Base-by-base conservation (phyloP, 257 asterid genomes). In the Vinca minor region DNA sequence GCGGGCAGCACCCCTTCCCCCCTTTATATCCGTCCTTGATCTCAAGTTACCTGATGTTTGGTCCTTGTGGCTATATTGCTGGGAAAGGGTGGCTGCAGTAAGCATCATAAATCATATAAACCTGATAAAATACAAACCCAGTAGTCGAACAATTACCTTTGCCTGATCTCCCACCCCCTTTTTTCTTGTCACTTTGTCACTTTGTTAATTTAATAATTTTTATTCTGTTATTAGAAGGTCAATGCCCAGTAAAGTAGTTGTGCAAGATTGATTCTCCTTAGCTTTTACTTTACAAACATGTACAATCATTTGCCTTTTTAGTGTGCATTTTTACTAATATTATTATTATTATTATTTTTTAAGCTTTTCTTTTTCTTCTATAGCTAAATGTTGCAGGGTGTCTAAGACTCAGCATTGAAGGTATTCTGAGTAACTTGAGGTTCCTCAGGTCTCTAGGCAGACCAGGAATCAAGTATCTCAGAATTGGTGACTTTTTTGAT, bases 351-450 rank as follows among this genome's bases (percentile, higher is more conserved):
- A n/a, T 29, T 44, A 12, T 31, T 50, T 13, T 39, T 41, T 44
- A 12, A 45, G 39, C 7, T 15, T 14, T 15, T 39, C 49, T 60
- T 63, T 63, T n/a, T 44, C 46, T 59, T 59, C 50, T 80, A 78
- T 84, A 91, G 98, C 81, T 91, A 71, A 80, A 86, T 47, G 83
- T 86, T 48, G 71, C 81, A 0, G 95, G 90, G 48, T 91, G 92
- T 69, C 56, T 10, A 32, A 78, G 63, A 52, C 83, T 91, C 44
- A 50, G 63, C 4, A 59, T 73, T 68, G 84, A 83, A 57, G 64
- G 75, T 14, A 31, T 89, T 36, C 52, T 87, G 69, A 50, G 63
- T 23, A 82, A 73, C 69, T 53, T 91, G 63, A 88, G 79, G 85
- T 42, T 62, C 63, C 80, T 82, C 34, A 80, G 76, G 61, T 82